Evolutionary conservation across 306 rosid species (phyloP), one percentile per base, ranked within the genome.

Genomic region (Dicorynia guianensis): DNA sequence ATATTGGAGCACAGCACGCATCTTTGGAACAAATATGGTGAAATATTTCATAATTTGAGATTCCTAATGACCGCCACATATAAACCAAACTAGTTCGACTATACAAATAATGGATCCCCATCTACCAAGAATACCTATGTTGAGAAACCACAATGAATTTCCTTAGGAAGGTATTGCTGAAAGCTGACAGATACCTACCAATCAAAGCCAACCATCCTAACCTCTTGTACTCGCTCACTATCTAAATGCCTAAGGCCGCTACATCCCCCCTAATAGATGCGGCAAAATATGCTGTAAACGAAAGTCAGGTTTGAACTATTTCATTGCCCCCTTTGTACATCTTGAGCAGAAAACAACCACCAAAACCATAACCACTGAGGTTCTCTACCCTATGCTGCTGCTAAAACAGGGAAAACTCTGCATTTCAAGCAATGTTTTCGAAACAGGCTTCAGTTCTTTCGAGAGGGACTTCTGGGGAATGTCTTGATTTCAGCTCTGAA

Each of bases 401-500:
- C 71, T 56, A 59, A 5, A 36, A 55, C 53, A 10, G 44, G 42
- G 5, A 13, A 57, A 72, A 49, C 67, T 62, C 25, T 72, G 58
- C 14, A 46, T 75, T 68, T 84, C 81, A 90, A 71, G 33, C 36
- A 44, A 71, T 67, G 39, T 69, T 53, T 62, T 81, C 82, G 17
- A 73, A 79, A 13, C 83, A 63, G 25, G 49, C 77, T 61, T 71
- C 4, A 35, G 11, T 35, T 53, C 0, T 19, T 63, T 68, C 67
- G 17, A 12, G 0, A 54, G 73, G 82, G 63, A 62, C 49, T 71
- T 72, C 85, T 6, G 67, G 40, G 9, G 49, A 55, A 35, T 50
- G 7, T 76, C 79, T 66, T 18, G 82, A 47, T 66, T 62, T 81
- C 52, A 68, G 73, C 46, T 49, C 77, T 11, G 89, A 82, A 79